phyloP scores from a whole-genome alignment of 164 flowering plant genomes.

The Magnolia officinalis region DNA sequence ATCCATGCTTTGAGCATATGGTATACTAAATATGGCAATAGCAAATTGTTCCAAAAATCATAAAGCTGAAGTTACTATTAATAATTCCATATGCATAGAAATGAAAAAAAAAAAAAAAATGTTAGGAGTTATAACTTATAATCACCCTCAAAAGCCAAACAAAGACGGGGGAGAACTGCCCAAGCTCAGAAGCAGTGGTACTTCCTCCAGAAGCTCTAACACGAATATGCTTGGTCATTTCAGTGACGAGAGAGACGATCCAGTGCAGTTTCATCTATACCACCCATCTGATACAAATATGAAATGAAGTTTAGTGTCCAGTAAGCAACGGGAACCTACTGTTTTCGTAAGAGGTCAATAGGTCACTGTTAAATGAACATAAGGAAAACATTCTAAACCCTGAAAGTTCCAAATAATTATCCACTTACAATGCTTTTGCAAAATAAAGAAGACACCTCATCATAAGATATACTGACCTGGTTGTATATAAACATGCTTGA shows the following conservation, averaged over 20 bases:
- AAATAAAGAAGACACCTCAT: background rate
- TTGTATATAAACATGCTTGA: slow-evolving; percentile 99
- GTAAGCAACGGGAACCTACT: background rate
- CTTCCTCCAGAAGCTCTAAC: slow-evolving; percentile 93
- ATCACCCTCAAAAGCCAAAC: slow-evolving; percentile 98
- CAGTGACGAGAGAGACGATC: slow-evolving; percentile 99
- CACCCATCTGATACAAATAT: slow-evolving; percentile 71
- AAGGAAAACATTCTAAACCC: background rate
- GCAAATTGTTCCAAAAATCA: background rate
- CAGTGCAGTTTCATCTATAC: slow-evolving; percentile 95
- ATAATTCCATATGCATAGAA: background rate
- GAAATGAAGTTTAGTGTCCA: background rate
- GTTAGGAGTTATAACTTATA: background rate
- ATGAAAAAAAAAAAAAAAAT: background rate
- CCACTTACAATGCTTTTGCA: background rate
- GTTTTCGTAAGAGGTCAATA: background rate
- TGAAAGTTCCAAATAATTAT: background rate
- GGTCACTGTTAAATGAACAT: background rate
- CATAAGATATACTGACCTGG: slow-evolving; percentile 51
- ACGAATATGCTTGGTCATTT: slow-evolving; percentile 98
- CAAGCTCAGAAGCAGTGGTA: slow-evolving; percentile 81
- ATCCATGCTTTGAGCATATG: background rate
- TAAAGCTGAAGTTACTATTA: too few species aligned
- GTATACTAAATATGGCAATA: too few species aligned
- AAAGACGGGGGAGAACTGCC: slow-evolving; percentile 95